Base-by-base conservation (phyloP, 2,329 filamentous ascomycete genomes). In the Thelonectria discophora region DNA sequence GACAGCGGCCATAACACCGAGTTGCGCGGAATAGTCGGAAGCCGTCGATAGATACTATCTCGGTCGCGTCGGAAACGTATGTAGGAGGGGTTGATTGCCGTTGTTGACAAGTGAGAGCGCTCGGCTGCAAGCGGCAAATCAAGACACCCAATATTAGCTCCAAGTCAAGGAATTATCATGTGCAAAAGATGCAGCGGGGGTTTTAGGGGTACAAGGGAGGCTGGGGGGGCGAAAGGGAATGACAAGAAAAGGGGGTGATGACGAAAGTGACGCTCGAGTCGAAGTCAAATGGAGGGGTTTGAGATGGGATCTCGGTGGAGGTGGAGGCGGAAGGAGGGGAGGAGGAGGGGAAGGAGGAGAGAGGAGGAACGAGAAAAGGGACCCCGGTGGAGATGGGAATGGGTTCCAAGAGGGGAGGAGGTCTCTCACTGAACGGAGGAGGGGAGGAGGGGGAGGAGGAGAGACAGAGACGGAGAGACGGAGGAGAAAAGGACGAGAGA, bases 1-100 rank as follows among this genome's bases (percentile, higher is more conserved):
- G 78, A 88, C 77, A 78, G 86, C 82, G 74, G 86, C 87, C 87
- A 89, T 89, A 79, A 77, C 83, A 81, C 74, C 64, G 62, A 21
- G 55, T 47, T 32, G 58, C 57, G 55, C 39, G 57, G 43, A 43
- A 48, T 15, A 47, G 47, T 58, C 46, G 51, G 49, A 30, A 30
- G 37, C 37, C 32, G 12, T 42, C 27, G 30, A 55, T 32, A 60
- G 49, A 45, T 65, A 66, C 64, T 68, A 67, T 68, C 67, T 63
- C 60, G 47, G 34, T 59, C 60, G 51, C 52, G 64, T 64, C 64
- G 68, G 59, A 61, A 49, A 50, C 66, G 55, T 66, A 34, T 58
- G 66, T 37, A 53, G 52, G 57, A 59, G 37, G 37, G 52, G 43
- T 15, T 47, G 20, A 13, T 47, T 51, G 49, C 65, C 64, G 64